Conservation (phyloP, 2,329 filamentous ascomycete species). For the Ascochyta fabae region DNA sequence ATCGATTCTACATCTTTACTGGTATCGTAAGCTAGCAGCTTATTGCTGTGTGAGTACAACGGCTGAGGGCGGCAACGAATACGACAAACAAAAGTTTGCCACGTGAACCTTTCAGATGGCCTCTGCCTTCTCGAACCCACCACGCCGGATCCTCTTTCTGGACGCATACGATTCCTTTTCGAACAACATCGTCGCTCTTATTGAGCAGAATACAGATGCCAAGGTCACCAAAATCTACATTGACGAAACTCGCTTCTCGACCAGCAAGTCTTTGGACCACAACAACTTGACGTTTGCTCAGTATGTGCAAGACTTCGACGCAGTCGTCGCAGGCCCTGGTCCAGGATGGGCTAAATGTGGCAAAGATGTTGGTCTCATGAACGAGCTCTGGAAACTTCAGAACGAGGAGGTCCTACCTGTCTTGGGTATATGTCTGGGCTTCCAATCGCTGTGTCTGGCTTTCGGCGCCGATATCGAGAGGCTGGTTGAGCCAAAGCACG, state of each 20-base stretch:
- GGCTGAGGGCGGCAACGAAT: neutral
- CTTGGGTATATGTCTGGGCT: slow-evolving; percentile 87
- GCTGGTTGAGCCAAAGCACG: slow-evolving; percentile 78
- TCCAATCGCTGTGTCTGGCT: slow-evolving; percentile 77
- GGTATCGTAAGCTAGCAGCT: neutral
- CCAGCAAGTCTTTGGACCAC: slow-evolving; percentile 2
- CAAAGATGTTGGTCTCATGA: slow-evolving; percentile 84
- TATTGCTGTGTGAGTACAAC: neutral
- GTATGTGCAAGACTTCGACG: slow-evolving; percentile 71
- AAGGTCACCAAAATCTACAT: slow-evolving; percentile 76
- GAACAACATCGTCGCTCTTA: slow-evolving; percentile 87
- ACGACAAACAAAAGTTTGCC: slow-evolving; percentile 1
- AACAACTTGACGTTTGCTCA: slow-evolving; percentile 46
- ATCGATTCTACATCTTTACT: too few species aligned
- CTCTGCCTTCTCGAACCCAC: slow-evolving; percentile 32
- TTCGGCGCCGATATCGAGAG: slow-evolving; percentile 71
- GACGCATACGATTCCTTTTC: slow-evolving; percentile 98
- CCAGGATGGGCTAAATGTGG: slow-evolving; percentile 78
- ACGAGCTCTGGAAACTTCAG: slow-evolving; percentile 72
- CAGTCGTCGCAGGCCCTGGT: slow-evolving; percentile 87
- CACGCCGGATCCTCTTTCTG: slow-evolving; percentile 75
- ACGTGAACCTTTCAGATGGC: slow-evolving; percentile 32
- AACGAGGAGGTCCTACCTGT: slow-evolving; percentile 71
- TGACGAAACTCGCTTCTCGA: slow-evolving; percentile 52
- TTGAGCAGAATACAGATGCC: slow-evolving; percentile 72